Percentiles rank a stretch among this genome's conserved stretches.
phyloP scores from a whole-genome alignment of 75 land plant genomes.

The Selaginella tamariscina region DNA sequence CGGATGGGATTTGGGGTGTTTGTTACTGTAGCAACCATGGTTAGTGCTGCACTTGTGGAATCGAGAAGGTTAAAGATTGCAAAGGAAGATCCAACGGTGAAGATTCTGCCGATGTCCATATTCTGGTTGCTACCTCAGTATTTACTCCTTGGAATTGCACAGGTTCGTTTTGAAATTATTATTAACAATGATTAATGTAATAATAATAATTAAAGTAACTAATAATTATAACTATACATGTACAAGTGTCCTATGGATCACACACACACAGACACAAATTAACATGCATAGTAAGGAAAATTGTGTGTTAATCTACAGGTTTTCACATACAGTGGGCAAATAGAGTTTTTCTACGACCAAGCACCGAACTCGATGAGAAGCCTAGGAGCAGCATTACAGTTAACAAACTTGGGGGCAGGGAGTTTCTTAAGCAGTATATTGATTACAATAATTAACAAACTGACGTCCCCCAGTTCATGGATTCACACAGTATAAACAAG shows the following conservation, averaged over 20 bases:
- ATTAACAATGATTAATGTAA: too few relatives aligned
- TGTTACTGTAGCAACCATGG: not conserved
- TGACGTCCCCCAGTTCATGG: conserved; percentile 24
- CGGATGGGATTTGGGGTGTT: not conserved
- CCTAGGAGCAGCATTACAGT: conserved; percentile 39
- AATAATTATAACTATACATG: too few relatives aligned
- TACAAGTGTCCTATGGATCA: too few relatives aligned
- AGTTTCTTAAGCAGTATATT: conserved; percentile 34
- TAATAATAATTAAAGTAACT: too few relatives aligned
- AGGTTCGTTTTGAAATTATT: too few relatives aligned
- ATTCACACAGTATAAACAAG: conserved; percentile 36
- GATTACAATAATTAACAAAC: conserved; percentile 26
- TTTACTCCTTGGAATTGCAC: not conserved
- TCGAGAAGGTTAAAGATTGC: not conserved
- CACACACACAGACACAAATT: too few relatives aligned
- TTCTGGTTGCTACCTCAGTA: not conserved
- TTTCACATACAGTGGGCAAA: not conserved
- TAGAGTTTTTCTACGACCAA: not conserved
- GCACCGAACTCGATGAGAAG: not conserved
- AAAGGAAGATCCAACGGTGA: not conserved
- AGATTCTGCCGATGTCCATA: not conserved
- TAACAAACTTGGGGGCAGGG: conserved; percentile 47
- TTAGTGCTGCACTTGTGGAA: not conserved
- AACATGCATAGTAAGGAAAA: too few relatives aligned
- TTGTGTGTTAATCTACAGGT: too few relatives aligned